Conservation (phyloP, 345 rosid species). For the Laguncularia racemosa region DNA sequence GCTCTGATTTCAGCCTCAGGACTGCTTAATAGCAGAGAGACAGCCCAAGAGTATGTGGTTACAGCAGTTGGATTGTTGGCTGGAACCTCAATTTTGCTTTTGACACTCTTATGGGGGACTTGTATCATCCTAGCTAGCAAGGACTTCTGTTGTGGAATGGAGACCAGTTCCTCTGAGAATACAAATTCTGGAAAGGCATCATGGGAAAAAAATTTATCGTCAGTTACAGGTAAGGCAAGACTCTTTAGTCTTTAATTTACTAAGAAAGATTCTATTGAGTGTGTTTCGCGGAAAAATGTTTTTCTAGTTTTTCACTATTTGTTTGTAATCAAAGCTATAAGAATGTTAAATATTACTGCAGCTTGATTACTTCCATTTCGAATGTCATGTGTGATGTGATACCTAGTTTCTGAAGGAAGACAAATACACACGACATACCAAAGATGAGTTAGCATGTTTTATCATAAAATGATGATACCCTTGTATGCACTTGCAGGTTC, state of each 20-base stretch:
- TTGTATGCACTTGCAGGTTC: constrained; percentile 12
- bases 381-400: too few relatives aligned
- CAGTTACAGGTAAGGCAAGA: constrained; percentile 3
- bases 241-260: background rate
- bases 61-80: constrained; percentile 41
- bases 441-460: background rate
- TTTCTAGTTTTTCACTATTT: too few relatives aligned
- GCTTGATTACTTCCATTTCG: too few relatives aligned
- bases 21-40: constrained; percentile 26
- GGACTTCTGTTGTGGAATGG: constrained; percentile 5
- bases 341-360: background rate
- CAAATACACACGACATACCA: background rate
- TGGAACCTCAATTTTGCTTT: constrained; percentile 39
- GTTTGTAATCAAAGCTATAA: background rate
- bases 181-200: background rate
- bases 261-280: too few relatives aligned
- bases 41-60: constrained; percentile 33
- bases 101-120: constrained; percentile 43
- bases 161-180: background rate
- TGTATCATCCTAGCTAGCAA: constrained; percentile 26
- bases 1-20: constrained; percentile 29
- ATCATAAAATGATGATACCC: background rate
- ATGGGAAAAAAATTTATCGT: background rate
- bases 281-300: too few relatives aligned
- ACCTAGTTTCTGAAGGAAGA: too few relatives aligned